Base-by-base conservation (phyloP, 768 basidiomycete species). In the Lactarius evosmus region DNA sequence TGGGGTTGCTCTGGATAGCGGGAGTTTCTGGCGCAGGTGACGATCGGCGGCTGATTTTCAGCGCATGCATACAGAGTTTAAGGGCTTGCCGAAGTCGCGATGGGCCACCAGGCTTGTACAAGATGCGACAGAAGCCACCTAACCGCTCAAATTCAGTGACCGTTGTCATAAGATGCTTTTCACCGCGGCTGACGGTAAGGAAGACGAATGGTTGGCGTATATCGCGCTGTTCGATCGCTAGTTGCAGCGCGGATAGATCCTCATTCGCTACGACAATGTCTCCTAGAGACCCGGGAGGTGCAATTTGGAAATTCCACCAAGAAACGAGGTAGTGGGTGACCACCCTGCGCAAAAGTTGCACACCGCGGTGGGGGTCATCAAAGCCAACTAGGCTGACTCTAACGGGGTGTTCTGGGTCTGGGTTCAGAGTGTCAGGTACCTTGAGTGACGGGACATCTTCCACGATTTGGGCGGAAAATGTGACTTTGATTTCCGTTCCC, bases 61-160 rank as follows among this genome's bases (percentile, higher is more conserved):
- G 74, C 5, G 82, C 78, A 71, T 85, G 82, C 29, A 87, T 62
- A 72, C 83, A 82, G 11, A 87, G 81, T 70, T 86, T 87, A 63
- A 95, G 76, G 27, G 85, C 81, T 6, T 80, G 73, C 30, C 85
- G 81, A 61, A 96, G 80, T 25, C 88, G 84, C 50, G 84, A 83
- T 3, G 95, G 95, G 2, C 94, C 93, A 29, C 86, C 86, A 11
- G 95, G 95, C 73, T 97, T 98, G 82, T 88, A 91, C 14, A 95
- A 75, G 27, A 93, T 79, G n/a, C 91, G 87, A 74, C 91, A 93
- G 74, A 92, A 90, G 30, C 94, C 94, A 9, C 95, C 95, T 12
- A 87, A 83, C 49, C 80, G 79, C 72, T 93, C 91, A 71, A 90
- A 87, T 25, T 90, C 85, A 62, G 78, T 82, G 59, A 86, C 85